phyloP scores from a whole-genome alignment of 768 basidiomycete species.

The Hericium coralloides region DNA sequence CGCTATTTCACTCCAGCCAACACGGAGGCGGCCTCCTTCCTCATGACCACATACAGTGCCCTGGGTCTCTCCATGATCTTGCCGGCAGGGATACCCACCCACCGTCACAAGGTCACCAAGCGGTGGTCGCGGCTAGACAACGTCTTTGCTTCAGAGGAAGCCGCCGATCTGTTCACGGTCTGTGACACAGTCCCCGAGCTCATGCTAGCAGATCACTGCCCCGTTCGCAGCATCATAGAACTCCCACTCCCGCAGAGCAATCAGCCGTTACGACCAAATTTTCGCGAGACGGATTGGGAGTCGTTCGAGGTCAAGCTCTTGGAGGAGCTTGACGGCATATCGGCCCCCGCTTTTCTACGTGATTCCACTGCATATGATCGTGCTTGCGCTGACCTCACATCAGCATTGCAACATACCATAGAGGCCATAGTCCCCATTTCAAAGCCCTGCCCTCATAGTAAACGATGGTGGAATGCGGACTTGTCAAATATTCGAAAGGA shows the following conservation, averaged over 20 bases:
- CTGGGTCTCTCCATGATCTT: background rate
- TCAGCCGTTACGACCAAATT: background rate
- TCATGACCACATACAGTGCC: background rate
- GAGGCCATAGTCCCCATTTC: background rate
- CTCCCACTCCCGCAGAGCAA: background rate
- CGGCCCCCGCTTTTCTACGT: background rate
- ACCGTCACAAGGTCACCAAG: background rate
- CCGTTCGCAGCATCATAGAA: background rate
- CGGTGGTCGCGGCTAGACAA: background rate
- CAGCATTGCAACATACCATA: background rate
- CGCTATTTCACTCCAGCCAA: background rate
- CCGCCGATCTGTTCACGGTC: background rate
- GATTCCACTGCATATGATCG: background rate
- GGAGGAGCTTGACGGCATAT: background rate
- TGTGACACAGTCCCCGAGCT: background rate
- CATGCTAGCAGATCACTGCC: background rate
- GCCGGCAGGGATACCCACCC: background rate
- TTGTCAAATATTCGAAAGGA: background rate
- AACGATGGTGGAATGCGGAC: constrained; percentile 4
- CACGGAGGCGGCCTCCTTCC: background rate
- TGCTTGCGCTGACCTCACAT: background rate
- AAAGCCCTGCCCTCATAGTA: background rate
- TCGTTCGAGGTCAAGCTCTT: too few species aligned
- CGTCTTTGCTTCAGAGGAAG: background rate
- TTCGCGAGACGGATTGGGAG: too few species aligned